A percentile compares a stretch with the other conserved stretches of the same genome.
These are phyloP conservation scores for Asterella californica DNA, from an alignment of 225 moss, liverwort and hornwort genomes.

Conservation along the genomic window DNA sequence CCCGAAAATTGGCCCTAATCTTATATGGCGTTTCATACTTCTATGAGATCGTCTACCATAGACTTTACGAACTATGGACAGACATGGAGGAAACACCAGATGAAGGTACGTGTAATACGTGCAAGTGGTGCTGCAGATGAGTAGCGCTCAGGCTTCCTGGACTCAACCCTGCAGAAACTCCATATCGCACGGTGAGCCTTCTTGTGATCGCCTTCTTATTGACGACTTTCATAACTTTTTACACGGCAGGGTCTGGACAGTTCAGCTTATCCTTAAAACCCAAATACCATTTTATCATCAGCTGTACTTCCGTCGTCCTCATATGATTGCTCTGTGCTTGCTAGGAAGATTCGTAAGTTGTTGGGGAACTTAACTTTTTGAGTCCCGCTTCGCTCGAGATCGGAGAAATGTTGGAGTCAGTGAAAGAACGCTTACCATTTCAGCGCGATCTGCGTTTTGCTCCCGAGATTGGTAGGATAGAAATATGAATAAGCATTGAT, in stretches of 20 bases:
- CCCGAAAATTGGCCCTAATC: too few relatives aligned
- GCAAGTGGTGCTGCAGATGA: slow-evolving; percentile 96
- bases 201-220: not conserved
- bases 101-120: slow-evolving; percentile 42
- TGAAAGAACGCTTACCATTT: slow-evolving; percentile 56
- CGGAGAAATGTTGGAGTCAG: not conserved
- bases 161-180: slow-evolving; percentile 67
- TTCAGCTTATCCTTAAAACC: too few relatives aligned
- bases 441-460: slow-evolving; percentile 39
- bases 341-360: not conserved
- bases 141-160: slow-evolving; percentile 96
- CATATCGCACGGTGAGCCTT: not conserved
- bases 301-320: not conserved
- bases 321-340: not conserved
- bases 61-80: not conserved
- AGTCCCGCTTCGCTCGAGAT: not conserved
- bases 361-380: too few relatives aligned
- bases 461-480: slow-evolving; percentile 55
- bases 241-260: too few relatives aligned
- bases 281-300: not conserved
- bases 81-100: not conserved
- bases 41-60: too few relatives aligned
- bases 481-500: slow-evolving; percentile 77
- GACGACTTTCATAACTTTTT: not conserved
- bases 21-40: too few relatives aligned